Evolutionary conservation across 2,329 filamentous ascomycete species (phyloP).

Genomic region (Magnaporthiopsis poae): DNA sequence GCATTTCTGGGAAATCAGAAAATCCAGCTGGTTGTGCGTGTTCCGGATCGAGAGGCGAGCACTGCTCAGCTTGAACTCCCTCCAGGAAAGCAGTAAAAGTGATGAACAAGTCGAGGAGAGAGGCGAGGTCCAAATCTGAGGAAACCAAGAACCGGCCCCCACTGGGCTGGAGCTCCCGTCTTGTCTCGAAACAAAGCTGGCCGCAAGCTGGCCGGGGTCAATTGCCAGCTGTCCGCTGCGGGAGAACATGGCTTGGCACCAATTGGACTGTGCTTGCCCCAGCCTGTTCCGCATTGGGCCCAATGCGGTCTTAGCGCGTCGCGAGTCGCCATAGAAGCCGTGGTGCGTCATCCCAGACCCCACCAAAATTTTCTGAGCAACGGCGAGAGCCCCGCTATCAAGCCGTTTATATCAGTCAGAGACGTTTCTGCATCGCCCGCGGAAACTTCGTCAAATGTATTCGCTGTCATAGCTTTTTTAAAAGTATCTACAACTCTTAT

Average conservation of each 20-base stretch:
- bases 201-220: background rate
- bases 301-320: background rate
- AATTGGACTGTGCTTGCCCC: background rate
- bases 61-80: conserved; percentile 4
- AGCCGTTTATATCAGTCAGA: background rate
- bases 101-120: background rate
- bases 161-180: background rate
- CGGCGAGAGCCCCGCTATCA: background rate
- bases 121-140: background rate
- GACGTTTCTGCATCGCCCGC: no score
- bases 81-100: conserved; percentile 5
- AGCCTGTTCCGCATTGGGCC: background rate
- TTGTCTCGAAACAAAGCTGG: background rate
- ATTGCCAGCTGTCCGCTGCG: conserved; percentile 8
- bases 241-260: conserved; percentile 1
- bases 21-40: conserved; percentile 9
- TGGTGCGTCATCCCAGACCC: background rate
- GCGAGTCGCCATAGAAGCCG: background rate
- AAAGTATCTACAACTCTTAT: no score
- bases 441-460: no score
- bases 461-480: no score
- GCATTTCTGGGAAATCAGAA: conserved; percentile 28
- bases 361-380: background rate
- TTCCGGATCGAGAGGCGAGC: conserved; percentile 6
- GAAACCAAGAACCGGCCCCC: background rate